Conservation (phyloP, 129 eudicot genomes). For the Artemisia tridentata region DNA sequence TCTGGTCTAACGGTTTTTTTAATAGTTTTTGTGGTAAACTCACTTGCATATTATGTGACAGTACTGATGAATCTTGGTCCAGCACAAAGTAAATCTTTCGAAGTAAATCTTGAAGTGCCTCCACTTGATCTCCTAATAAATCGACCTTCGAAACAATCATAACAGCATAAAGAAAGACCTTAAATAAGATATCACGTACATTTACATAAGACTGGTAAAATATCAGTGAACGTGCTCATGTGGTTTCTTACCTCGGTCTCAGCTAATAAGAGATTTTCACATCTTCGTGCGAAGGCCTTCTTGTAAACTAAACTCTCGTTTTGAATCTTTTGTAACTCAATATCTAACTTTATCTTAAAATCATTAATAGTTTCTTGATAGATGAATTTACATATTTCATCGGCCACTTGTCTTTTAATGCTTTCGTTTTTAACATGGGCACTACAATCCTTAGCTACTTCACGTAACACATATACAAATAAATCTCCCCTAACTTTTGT, state of each 20-base stretch:
- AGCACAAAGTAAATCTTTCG: slow-evolving; percentile 47
- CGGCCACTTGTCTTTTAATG: slow-evolving; percentile 11
- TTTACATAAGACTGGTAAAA: neutral
- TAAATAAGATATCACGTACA: neutral
- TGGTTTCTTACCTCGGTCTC: slow-evolving; percentile 57
- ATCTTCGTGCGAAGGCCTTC: slow-evolving; percentile 57
- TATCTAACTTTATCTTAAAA: neutral
- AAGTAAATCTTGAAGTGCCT: slow-evolving; percentile 52
- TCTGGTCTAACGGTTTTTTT: neutral
- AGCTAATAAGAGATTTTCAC: slow-evolving; percentile 59
- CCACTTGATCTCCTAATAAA: slow-evolving; percentile 82
- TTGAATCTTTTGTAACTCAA: slow-evolving; percentile 21
- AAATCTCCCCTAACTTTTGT: slow-evolving; percentile 21
- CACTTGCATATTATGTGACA: slow-evolving; percentile 48
- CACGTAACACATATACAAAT: slow-evolving; percentile 9
- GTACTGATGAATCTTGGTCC: slow-evolving; percentile 41
- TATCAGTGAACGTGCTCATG: neutral
- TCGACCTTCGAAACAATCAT: slow-evolving; percentile 45
- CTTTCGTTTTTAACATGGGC: slow-evolving; percentile 7
- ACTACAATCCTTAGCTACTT: slow-evolving; percentile 20
- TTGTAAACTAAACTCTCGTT: slow-evolving; percentile 44
- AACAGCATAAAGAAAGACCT: neutral
- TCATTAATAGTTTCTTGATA: slow-evolving; percentile 31
- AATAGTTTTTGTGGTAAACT: neutral
- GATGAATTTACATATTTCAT: slow-evolving; percentile 31